These are phyloP conservation scores for Pterulicium gracile DNA, from an alignment of 1,284 basidiomycete species.

Conservation along the genomic window DNA sequence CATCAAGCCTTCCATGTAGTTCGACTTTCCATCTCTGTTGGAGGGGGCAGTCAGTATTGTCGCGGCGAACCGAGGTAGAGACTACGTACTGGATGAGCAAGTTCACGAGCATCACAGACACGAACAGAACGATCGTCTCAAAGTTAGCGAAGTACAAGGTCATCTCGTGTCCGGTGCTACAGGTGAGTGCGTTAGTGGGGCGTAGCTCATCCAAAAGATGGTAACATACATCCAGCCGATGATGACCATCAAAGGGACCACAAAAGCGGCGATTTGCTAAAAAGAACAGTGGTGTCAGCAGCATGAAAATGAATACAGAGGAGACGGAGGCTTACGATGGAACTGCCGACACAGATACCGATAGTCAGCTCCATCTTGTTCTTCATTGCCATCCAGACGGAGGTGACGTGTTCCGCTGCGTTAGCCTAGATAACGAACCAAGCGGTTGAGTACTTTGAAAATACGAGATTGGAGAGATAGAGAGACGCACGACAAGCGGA, in stretches of 20 bases:
- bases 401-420: conserved; percentile 73
- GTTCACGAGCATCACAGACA: conserved; percentile 77
- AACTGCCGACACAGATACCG: conserved; percentile 83
- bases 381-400: conserved; percentile 88
- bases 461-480: background rate
- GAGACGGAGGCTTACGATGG: conserved; percentile 49
- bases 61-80: conserved; percentile 4
- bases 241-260: conserved; percentile 77
- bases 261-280: conserved; percentile 84
- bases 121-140: conserved; percentile 79
- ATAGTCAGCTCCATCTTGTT: conserved; percentile 82
- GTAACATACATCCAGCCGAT: conserved; percentile 65
- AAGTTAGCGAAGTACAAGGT: conserved; percentile 80
- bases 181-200: background rate
- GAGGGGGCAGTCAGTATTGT: conserved; percentile 6
- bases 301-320: conserved; percentile 3
- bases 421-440: conserved; percentile 31
- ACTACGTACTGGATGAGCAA: conserved; percentile 59
- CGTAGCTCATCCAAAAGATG: background rate
- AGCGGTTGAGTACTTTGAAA: background rate
- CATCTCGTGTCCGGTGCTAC: conserved; percentile 62
- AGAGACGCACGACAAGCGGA: conserved; percentile 52
- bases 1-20: conserved; percentile 85
- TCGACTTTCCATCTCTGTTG: conserved; percentile 65
- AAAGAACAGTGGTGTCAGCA: conserved; percentile 1